Evolutionary conservation across 768 basidiomycete species (phyloP), one percentile per base, ranked within the genome.

Genomic region (Tricholoma flavovirens): DNA sequence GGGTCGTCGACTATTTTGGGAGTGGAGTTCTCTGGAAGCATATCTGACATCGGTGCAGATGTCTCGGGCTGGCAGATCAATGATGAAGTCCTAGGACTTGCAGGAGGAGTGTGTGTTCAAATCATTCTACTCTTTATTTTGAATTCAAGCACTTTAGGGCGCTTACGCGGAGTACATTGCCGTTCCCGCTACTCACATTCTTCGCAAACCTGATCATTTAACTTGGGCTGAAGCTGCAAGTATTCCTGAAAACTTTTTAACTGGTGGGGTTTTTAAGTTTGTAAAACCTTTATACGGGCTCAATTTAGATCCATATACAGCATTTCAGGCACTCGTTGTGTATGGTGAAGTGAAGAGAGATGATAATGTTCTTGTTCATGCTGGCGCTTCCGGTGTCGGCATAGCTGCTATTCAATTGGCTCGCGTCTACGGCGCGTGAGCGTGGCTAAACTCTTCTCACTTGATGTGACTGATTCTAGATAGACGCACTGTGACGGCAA

Each of bases 301-400:
- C 30, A 15, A 33, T 36, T 56, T 56, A 24, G 14, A 24, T 17
- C 33, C 29, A 54, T 17, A 46, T 42, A 45, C 60, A 80, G 80
- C 78, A 30, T 79, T 75, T 60, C 78, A 78, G 57, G 78, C 77
- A 11, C 59, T 80, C 15, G 76, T 90, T 48, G 67, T 87, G 33
- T 81, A 86, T 58, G 88, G 86, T 0, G 78, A 87, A 61, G 64
- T 95, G 43, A 81, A 86, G 65, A 65, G 77, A 59, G 83, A 83
- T 33, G 86, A 92, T 48, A 72, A 88, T 64, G 90, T 93, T 9
- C 79, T 98, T 14, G 78, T 98, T 11, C 96, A 98, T 66, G 93
- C 93, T 17, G 95, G 87, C 6, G 93, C 93, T 3, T 92, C 90
- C 11, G 93, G 94, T 26, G 93, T 97, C 4, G 93, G 93, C 1